Conservation (phyloP, 176 grass and related monocot genomes). For the Phoenix dactylifera region DNA sequence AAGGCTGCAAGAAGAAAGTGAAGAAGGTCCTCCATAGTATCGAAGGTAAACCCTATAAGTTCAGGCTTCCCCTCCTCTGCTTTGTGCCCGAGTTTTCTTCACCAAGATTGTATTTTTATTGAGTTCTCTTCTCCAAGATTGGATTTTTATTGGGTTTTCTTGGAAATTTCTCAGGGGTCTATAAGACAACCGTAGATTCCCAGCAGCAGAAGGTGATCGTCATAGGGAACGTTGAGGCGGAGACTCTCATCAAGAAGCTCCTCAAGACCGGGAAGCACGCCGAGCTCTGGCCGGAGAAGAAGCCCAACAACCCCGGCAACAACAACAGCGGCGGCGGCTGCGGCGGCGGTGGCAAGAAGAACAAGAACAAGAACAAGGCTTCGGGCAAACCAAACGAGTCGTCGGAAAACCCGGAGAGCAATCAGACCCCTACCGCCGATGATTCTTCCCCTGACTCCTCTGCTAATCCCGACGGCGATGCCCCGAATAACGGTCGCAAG, state of each 20-base stretch:
- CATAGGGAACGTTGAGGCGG: slow-evolving; percentile 60
- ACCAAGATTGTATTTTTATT: not conserved
- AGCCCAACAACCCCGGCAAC: not conserved
- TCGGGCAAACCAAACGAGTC: not conserved
- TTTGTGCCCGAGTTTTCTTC: not conserved
- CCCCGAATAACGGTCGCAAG: not conserved
- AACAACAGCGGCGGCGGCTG: not conserved
- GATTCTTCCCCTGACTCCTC: slow-evolving; percentile 32
- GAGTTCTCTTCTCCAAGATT: slow-evolving; percentile 7
- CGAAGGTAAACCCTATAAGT: slow-evolving; percentile 44
- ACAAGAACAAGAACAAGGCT: slow-evolving; percentile 41
- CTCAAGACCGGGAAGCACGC: slow-evolving; percentile 90
- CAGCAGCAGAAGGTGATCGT: slow-evolving; percentile 87
- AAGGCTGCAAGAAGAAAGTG: slow-evolving; percentile 97
- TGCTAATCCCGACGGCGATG: slow-evolving; percentile 11
- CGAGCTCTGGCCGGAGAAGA: slow-evolving; percentile 75
- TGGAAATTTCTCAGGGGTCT: slow-evolving; percentile 42
- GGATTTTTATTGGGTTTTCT: not conserved
- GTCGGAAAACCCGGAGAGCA: not conserved
- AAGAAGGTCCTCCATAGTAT: slow-evolving; percentile 91
- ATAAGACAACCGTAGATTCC: slow-evolving; percentile 61
- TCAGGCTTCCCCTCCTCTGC: not conserved
- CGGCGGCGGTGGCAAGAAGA: slow-evolving; percentile 24
- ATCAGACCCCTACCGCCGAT: slow-evolving; percentile 14
- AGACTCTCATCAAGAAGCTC: slow-evolving; percentile 83